These are phyloP conservation scores for Nakazawaea holstii DNA, from an alignment of 805 yeast genomes.

Conservation along the genomic window DNA sequence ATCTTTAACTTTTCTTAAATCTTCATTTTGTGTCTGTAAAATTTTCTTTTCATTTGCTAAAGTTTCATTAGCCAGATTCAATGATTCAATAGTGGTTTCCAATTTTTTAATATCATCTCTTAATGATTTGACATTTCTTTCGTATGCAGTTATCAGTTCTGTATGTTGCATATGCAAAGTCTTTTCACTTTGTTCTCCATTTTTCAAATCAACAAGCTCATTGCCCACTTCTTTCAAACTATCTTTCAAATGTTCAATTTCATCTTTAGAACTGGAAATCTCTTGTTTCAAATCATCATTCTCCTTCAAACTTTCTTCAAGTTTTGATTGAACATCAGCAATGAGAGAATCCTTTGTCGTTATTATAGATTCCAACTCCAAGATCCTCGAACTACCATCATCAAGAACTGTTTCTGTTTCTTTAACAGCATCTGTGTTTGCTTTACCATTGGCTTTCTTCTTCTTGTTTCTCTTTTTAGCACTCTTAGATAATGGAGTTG, in stretches of 20 bases:
- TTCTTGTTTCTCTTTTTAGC: constrained; percentile 16
- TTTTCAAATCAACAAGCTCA: constrained; percentile 52
- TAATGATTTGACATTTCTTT: constrained; percentile 13
- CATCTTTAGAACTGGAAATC: constrained; percentile 45
- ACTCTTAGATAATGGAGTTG: constrained; percentile 10
- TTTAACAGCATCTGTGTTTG: constrained; percentile 13
- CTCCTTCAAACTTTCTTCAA: constrained; percentile 8
- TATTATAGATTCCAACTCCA: constrained; percentile 3
- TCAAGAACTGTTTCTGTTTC: constrained; percentile 16
- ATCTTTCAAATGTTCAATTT: constrained; percentile 66
- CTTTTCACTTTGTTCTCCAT: constrained; percentile 12
- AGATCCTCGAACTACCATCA: constrained; percentile 6
- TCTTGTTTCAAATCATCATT: constrained; percentile 11
- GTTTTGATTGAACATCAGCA: constrained; percentile 6
- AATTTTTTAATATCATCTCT: constrained; percentile 16
- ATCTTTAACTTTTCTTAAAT: constrained; percentile 32
- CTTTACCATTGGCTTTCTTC: constrained; percentile 10
- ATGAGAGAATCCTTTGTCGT: background rate
- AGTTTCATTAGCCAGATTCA: constrained; percentile 31
- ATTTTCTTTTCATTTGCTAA: constrained; percentile 30
- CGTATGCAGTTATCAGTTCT: constrained; percentile 29
- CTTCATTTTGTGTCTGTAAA: constrained; percentile 22
- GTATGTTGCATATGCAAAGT: constrained; percentile 29
- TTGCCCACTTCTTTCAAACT: constrained; percentile 75
- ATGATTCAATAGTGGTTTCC: constrained; percentile 20